Conservation (phyloP, 495 filamentous ascomycete species). For the Penicillium steckii region DNA sequence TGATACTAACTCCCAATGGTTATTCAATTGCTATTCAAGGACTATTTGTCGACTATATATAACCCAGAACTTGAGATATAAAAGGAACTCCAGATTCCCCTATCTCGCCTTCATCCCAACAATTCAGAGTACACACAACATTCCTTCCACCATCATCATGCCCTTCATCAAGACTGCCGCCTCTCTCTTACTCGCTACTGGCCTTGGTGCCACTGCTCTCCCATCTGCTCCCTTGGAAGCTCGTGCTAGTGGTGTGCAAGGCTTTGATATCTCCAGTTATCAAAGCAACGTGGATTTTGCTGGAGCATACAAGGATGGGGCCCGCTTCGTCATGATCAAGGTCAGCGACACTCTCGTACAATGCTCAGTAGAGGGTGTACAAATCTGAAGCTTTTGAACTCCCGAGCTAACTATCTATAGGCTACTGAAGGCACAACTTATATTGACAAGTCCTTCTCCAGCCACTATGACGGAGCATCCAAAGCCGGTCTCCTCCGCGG, state of each 20-base stretch:
- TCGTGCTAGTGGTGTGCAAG: slow-evolving; percentile 49
- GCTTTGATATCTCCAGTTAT: slow-evolving; percentile 66
- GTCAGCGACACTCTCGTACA: too few relatives aligned
- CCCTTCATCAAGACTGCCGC: slow-evolving; percentile 15
- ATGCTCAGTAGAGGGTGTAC: too few relatives aligned
- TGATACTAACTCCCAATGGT: too few relatives aligned
- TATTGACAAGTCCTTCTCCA: slow-evolving; percentile 50
- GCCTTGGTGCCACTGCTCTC: slow-evolving; percentile 22
- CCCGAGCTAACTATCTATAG: too few relatives aligned
- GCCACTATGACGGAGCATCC: slow-evolving; percentile 55
- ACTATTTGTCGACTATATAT: too few relatives aligned
- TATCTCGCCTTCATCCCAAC: too few relatives aligned
- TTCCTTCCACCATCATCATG: background rate
- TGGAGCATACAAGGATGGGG: slow-evolving; percentile 52
- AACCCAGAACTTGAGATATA: too few relatives aligned
- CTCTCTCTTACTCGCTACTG: slow-evolving; percentile 13
- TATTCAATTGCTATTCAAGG: too few relatives aligned
- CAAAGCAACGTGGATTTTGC: slow-evolving; percentile 57
- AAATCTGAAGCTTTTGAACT: too few relatives aligned
- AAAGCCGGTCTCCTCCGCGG: slow-evolving; percentile 58
- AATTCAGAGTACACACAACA: too few relatives aligned
- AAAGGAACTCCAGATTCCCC: too few relatives aligned
- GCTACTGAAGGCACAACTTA: slow-evolving; percentile 61
- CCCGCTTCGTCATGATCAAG: slow-evolving; percentile 72
- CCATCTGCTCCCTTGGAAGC: slow-evolving; percentile 27